These are phyloP conservation scores for Acanthamoeba healyi DNA, from an alignment of 208 protist species.

Conservation along the genomic window DNA sequence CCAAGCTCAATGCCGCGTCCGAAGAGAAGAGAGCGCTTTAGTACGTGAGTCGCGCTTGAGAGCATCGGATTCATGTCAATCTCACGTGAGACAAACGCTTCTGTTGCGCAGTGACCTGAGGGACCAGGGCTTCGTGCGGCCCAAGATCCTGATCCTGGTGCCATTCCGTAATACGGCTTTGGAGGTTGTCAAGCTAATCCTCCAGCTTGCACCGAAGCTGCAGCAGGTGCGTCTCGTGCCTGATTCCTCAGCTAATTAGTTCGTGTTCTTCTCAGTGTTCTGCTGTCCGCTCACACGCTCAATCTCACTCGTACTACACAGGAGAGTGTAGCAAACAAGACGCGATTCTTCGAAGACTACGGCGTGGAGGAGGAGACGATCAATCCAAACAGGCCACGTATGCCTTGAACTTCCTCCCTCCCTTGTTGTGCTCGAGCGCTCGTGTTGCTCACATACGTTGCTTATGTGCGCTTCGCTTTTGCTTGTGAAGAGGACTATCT, in stretches of 20 bases:
- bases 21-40: constrained; percentile 6
- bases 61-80: neutral
- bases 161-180: constrained; percentile 95
- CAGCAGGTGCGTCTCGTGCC: constrained; percentile 50
- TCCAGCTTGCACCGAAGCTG: constrained; percentile 92
- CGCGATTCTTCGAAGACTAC: constrained; percentile 52
- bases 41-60: neutral
- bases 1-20: constrained; percentile 9
- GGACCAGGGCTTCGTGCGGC: constrained; percentile 96
- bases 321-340: constrained; percentile 52
- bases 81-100: neutral
- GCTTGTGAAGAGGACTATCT: constrained; percentile 92
- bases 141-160: constrained; percentile 94
- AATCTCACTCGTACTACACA: neutral
- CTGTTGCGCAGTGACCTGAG: constrained; percentile 62
- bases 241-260: too few relatives aligned
- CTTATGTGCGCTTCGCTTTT: neutral
- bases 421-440: too few relatives aligned
- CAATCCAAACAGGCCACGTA: constrained; percentile 7
- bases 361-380: constrained; percentile 8
- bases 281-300: neutral
- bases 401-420: neutral
- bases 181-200: constrained; percentile 92
- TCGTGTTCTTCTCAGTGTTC: too few relatives aligned
- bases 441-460: neutral